These are phyloP conservation scores for Debaryomycetaceae sp. DNA, from an alignment of 1,139 yeast genomes.

Conservation along the genomic window DNA sequence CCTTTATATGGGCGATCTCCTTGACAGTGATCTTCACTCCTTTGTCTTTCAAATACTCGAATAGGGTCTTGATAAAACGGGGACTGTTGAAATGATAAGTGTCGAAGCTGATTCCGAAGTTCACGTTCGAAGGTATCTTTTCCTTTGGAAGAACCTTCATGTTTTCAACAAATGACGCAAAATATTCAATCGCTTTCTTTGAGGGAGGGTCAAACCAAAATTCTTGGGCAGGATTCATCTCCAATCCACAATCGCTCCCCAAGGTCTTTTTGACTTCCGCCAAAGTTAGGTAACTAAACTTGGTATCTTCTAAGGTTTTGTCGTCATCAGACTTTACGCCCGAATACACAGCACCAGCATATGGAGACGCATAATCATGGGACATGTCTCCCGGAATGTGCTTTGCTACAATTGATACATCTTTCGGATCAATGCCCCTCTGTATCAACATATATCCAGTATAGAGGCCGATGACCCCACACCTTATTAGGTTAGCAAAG, in stretches of 20 bases:
- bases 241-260: constrained; percentile 13
- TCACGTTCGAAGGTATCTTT: constrained; percentile 8
- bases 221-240: constrained; percentile 8
- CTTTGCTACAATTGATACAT: constrained; percentile 16
- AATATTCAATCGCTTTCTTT: constrained; percentile 6
- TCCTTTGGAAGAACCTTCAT: constrained; percentile 5
- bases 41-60: constrained; percentile 6
- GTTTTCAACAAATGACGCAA: constrained; percentile 10
- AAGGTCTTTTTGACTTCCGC: constrained; percentile 9
- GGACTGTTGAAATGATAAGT: constrained; percentile 25
- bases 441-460: constrained; percentile 20
- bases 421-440: constrained; percentile 10
- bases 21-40: constrained; percentile 9
- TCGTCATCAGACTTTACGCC: constrained; percentile 6
- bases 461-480: constrained; percentile 25
- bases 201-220: constrained; percentile 8
- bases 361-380: constrained; percentile 19
- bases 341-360: constrained; percentile 20
- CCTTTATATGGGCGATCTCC: constrained; percentile 25
- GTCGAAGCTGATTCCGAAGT: constrained; percentile 11
- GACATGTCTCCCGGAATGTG: constrained; percentile 22
- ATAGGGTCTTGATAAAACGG: constrained; percentile 12
- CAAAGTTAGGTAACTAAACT: constrained; percentile 15
- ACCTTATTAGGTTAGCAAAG: background rate
- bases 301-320: constrained; percentile 7